Conservation (phyloP, 2,329 filamentous ascomycete genomes). For the Epichloe hybrida region DNA sequence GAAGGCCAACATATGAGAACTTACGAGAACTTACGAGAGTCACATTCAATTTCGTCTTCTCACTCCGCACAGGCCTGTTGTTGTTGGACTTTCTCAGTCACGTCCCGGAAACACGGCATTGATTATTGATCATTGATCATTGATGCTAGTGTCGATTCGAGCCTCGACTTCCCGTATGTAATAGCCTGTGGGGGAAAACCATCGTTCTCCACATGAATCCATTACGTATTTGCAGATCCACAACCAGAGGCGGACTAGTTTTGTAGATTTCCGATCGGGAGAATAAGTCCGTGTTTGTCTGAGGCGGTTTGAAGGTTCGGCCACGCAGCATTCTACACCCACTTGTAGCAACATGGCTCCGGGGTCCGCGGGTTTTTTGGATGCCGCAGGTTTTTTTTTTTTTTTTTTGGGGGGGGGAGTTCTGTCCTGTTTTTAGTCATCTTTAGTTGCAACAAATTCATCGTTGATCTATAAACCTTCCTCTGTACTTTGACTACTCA, state of each 20-base stretch:
- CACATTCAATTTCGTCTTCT: background rate
- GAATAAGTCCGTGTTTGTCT: background rate
- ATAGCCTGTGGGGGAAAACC: background rate
- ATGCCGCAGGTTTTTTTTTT: too few species aligned
- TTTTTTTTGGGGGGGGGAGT: rapidly evolving
- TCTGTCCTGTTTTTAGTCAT: background rate
- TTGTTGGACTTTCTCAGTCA: background rate
- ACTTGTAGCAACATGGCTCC: background rate
- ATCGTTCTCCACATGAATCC: background rate
- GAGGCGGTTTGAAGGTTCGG: background rate
- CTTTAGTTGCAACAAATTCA: background rate
- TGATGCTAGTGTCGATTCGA: too few species aligned
- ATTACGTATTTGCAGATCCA: background rate
- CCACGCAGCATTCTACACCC: background rate
- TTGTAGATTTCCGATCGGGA: background rate
- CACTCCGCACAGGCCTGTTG: background rate
- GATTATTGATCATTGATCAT: too few species aligned
- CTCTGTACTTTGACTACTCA: background rate
- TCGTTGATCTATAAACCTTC: background rate
- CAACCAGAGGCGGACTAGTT: background rate
- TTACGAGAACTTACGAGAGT: background rate
- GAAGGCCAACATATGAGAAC: too few species aligned
- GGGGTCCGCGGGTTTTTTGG: background rate
- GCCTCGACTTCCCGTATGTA: too few species aligned
- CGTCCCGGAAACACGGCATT: background rate